Conservation (phyloP, 78 protist genomes). For the Dictyostelium brefeldianum region DNA sequence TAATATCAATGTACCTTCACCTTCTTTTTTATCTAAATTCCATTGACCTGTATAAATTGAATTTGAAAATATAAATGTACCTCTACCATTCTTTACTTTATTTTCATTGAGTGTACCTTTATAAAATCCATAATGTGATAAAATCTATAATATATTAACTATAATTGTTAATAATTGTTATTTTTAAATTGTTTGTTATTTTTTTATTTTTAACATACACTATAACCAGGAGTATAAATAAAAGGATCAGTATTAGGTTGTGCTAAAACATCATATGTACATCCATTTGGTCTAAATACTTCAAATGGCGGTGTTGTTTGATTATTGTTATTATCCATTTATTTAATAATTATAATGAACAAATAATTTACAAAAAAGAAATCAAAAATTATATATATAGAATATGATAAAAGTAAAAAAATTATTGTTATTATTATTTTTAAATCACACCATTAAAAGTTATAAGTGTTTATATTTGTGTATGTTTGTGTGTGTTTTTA, state of each 20-base stretch:
- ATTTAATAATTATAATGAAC: too few species aligned
- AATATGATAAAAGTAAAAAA: not conserved
- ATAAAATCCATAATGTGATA: constrained; percentile 74
- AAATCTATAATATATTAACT: not conserved
- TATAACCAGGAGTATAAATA: not conserved
- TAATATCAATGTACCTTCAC: constrained; percentile 54
- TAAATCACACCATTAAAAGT: too few species aligned
- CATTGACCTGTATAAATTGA: constrained; percentile 53
- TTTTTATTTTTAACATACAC: not conserved
- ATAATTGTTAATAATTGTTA: too few species aligned
- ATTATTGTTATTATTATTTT: not conserved
- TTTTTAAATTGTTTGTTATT: not conserved
- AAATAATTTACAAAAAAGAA: too few species aligned
- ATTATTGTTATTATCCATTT: not conserved
- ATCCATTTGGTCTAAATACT: constrained; percentile 33
- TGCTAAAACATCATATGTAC: constrained; percentile 48
- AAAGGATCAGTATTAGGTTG: not conserved
- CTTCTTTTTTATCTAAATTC: constrained; percentile 57
- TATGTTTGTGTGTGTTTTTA: too few species aligned
- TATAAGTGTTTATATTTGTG: too few species aligned
- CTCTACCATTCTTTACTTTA: constrained; percentile 46
- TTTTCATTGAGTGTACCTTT: constrained; percentile 27
- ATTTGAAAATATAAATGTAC: constrained; percentile 41
- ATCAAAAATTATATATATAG: too few species aligned
- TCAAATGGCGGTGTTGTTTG: not conserved